Conservation (phyloP, 352 stramenopile species). For the Phytophthora hibernalis region DNA sequence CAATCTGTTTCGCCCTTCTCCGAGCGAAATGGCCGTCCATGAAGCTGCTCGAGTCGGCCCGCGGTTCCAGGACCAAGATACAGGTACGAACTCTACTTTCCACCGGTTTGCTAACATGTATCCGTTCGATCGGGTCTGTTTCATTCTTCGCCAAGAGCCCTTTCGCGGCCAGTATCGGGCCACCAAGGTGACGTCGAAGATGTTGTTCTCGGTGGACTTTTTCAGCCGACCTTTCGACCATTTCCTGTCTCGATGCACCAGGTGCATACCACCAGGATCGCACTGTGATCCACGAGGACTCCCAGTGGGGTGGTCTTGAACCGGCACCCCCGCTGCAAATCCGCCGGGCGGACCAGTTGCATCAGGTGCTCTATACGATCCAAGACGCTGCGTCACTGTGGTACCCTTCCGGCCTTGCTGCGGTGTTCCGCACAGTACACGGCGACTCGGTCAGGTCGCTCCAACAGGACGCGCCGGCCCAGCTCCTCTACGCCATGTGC, state of each 20-base stretch:
- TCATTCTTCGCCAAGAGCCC: no score
- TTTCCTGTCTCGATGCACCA: background rate
- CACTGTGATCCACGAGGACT: background rate
- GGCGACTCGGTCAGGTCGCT: background rate
- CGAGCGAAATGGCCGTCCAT: no score
- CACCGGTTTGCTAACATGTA: no score
- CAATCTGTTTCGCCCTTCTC: no score
- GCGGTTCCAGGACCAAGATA: no score
- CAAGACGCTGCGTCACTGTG: background rate
- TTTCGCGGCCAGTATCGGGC: no score
- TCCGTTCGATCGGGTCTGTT: no score
- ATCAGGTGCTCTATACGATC: conserved; percentile 8
- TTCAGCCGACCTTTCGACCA: background rate
- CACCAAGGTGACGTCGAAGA: no score
- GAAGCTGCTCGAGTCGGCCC: no score
- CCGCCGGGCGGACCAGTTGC: background rate
- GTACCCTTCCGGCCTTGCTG: background rate
- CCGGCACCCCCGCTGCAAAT: background rate
- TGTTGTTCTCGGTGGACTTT: conserved; percentile 1
- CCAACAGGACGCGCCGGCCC: background rate
- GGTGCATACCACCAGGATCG: background rate
- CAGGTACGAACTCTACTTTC: no score
- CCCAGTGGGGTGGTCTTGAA: conserved; percentile 1
- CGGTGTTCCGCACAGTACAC: background rate
- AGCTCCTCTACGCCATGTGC: conserved; percentile 1